Conservation (phyloP, 2,329 filamentous ascomycete genomes). For the Fusarium denticulatum region DNA sequence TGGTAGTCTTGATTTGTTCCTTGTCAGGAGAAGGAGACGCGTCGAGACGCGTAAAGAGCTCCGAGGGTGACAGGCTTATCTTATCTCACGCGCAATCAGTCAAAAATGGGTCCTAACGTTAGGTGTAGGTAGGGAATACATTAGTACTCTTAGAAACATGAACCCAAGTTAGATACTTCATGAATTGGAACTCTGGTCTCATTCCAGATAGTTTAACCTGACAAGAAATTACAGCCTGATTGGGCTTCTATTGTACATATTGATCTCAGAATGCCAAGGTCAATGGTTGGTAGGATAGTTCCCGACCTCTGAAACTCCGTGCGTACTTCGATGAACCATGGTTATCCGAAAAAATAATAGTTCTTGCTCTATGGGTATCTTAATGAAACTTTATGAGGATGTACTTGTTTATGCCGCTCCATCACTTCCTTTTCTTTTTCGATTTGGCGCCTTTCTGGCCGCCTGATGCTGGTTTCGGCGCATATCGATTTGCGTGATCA, state of each 20-base stretch:
- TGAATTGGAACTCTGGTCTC: background rate
- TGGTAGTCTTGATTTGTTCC: constrained; percentile 1
- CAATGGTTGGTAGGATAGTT: background rate
- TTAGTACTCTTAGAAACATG: background rate
- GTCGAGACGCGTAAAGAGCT: constrained; percentile 38
- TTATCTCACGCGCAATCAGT: constrained; percentile 9
- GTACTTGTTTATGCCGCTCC: background rate
- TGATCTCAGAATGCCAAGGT: background rate
- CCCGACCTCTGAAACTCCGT: background rate
- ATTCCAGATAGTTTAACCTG: background rate
- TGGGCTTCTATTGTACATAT: background rate
- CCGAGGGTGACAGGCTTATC: background rate
- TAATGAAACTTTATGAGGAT: background rate
- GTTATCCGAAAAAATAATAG: background rate
- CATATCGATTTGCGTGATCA: constrained; percentile 77
- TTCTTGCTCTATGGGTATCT: constrained; percentile 36
- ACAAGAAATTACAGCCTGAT: background rate
- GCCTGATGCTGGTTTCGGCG: constrained; percentile 45
- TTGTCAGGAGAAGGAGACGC: constrained; percentile 28
- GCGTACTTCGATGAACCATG: background rate
- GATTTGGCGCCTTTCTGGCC: constrained; percentile 52
- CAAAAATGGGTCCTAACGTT: background rate
- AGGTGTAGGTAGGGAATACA: background rate
- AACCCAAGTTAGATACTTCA: background rate
- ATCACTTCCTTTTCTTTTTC: constrained; percentile 53